Conservation (phyloP, 208 protist species). For the Novymonas esmeraldas region DNA sequence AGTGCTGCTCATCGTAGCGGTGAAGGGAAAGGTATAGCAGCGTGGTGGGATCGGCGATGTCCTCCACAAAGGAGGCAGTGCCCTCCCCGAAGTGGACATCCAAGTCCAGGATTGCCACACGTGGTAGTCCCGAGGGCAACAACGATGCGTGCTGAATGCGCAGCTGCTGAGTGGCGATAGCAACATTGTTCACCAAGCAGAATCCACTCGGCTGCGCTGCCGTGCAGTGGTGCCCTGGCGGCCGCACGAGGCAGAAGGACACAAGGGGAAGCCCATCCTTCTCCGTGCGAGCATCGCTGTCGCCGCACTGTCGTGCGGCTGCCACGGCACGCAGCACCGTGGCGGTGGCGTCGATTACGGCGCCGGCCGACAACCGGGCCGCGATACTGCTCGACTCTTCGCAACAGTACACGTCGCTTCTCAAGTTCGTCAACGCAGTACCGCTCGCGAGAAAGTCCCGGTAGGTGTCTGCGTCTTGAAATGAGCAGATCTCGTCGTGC, state of each 20-base stretch:
- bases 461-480: conserved; percentile 56
- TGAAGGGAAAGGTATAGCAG: conserved; percentile 90
- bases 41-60: conserved; percentile 18
- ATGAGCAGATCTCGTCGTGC: conserved; percentile 58
- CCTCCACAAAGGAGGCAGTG: conserved; percentile 89
- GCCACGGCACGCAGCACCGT: conserved; percentile 29
- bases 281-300: not conserved
- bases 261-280: conserved; percentile 30
- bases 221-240: conserved; percentile 91
- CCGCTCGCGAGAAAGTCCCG: conserved; percentile 54
- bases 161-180: conserved; percentile 64
- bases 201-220: conserved; percentile 73
- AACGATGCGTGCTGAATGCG: conserved; percentile 18
- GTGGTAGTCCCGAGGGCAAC: conserved; percentile 15
- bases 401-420: conserved; percentile 83
- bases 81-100: conserved; percentile 95
- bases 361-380: conserved; percentile 55
- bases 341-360: conserved; percentile 66
- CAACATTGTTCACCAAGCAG: conserved; percentile 92
- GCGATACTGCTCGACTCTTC: conserved; percentile 60
- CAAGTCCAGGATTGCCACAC: conserved; percentile 87
- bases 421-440: conserved; percentile 42
- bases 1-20: conserved; percentile 64
- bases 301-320: not conserved
- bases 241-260: conserved; percentile 84